Evolutionary conservation across 2,329 filamentous ascomycete species (phyloP).

Genomic region (Aspergillus alliaceus): DNA sequence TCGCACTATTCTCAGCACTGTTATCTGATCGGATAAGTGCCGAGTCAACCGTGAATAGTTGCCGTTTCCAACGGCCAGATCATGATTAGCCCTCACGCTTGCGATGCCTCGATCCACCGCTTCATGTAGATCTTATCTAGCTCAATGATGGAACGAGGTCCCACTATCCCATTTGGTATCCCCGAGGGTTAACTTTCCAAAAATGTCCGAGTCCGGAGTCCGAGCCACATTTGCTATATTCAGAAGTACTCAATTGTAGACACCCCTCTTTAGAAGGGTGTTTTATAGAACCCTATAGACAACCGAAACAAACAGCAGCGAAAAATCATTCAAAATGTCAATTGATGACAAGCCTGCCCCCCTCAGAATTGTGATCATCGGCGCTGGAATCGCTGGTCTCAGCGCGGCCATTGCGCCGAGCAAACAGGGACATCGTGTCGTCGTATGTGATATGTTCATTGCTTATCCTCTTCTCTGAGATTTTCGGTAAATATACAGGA

Average conservation of each 20-base stretch:
- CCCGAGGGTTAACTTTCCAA: neutral
- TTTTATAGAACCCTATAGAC: neutral
- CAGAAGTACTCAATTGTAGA: neutral
- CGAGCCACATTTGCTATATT: neutral
- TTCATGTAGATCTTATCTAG: neutral
- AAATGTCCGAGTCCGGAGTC: constrained; percentile 3
- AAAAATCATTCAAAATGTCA: neutral
- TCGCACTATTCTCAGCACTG: too few relatives aligned
- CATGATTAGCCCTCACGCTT: neutral
- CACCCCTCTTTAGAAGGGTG: neutral
- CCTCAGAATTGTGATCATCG: constrained; percentile 28
- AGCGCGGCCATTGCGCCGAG: constrained; percentile 33
- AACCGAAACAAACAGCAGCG: neutral
- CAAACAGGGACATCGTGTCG: constrained; percentile 33
- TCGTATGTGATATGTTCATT: constrained; percentile 18
- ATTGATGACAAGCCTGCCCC: neutral
- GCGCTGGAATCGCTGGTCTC: constrained; percentile 36
- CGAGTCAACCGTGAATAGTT: neutral
- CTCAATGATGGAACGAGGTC: neutral
- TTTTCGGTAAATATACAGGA: neutral
- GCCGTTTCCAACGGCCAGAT: neutral
- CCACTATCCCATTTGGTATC: neutral
- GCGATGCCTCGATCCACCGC: neutral
- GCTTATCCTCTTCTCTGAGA: neutral
- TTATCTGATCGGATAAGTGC: neutral